Evolutionary conservation across 2,329 filamentous ascomycete genomes (phyloP).

Genomic region (Paecilomyces formosus): DNA sequence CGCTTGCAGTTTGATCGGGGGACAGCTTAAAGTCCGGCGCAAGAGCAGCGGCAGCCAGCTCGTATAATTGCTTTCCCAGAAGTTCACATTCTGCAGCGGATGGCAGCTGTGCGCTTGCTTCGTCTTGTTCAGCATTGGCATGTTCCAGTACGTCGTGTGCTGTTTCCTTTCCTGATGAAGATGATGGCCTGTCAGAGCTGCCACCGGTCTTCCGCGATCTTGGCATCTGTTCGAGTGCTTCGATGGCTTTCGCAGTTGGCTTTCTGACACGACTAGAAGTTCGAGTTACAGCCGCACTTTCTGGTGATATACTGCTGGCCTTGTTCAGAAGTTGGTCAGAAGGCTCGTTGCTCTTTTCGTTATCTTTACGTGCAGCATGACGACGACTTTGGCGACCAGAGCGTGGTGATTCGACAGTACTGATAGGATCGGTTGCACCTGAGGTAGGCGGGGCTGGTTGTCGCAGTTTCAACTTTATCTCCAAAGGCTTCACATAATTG

Average conservation of each 20-base stretch:
- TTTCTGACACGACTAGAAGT: constrained; percentile 21
- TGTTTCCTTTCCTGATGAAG: not conserved
- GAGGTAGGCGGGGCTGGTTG: not conserved
- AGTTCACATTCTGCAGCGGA: constrained; percentile 8
- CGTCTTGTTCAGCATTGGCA: not conserved
- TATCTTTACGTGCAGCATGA: not conserved
- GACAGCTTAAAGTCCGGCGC: constrained; percentile 10
- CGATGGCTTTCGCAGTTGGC: constrained; percentile 21
- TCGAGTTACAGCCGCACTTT: constrained; percentile 12
- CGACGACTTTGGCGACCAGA: not conserved
- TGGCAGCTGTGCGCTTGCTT: not conserved
- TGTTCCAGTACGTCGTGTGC: not conserved
- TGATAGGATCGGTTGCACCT: not conserved
- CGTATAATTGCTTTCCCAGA: constrained; percentile 10
- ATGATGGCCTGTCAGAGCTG: not conserved
- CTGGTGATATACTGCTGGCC: constrained; percentile 7
- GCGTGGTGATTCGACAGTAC: not conserved
- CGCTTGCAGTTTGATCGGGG: not conserved
- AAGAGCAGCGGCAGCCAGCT: constrained; percentile 12
- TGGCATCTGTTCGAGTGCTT: constrained; percentile 15
- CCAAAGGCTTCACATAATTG: not conserved
- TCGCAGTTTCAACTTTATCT: not conserved
- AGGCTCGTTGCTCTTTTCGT: not conserved
- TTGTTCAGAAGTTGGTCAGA: not conserved
- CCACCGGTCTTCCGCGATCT: constrained; percentile 7